Evolutionary conservation across 768 basidiomycete species (phyloP), one percentile per base, ranked within the genome.

Genomic region (Cantharellus anzutake): DNA sequence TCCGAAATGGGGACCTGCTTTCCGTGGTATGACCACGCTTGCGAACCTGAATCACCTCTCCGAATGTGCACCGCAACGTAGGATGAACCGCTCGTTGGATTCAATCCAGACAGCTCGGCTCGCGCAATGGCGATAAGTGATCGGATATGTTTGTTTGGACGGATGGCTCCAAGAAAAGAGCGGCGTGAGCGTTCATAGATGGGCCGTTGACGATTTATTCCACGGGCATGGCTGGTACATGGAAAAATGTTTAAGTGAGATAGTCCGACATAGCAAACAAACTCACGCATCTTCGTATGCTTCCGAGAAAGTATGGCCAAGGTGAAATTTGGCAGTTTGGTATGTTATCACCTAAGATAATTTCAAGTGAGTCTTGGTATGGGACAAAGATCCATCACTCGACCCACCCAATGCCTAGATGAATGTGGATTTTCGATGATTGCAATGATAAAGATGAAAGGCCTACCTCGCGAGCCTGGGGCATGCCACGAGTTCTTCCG

Each of bases 401-500:
- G 44, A 29, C 44, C 29, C 11, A 48, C 44, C 44, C 44, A 48
- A 48, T 48, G 44, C 44, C 44, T 48, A 1, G 20, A 29, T 29
- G 20, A 29, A 29, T 29, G 20, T 29, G 20, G 20, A 29, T 48
- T 11, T 11, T 48, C 29, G 11, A 48, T 48, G 29, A 11, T 48
- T 11, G 44, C 44, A 48, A 48, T 11, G 29, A 48, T 48, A 11
- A 48, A 29, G 29, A 44, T 42, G 57, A 42, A 39, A 51, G 34
- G 65, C 74, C 67, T 67, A 83, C 82, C 81, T 79, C 41, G 80
- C 80, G 34, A 74, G 73, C 57, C 83, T 73, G 20, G 84, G 84
- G 66, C 84, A 86, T n/a, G 83, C 80, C 34, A 83, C 82, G 35
- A 81, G 71, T 67, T 84, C 84, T 69, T 82, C 73, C 4, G 81